A percentile compares a stretch with the other conserved stretches of the same genome.
These are phyloP conservation scores for Coniferiporia weirii DNA, from an alignment of 1,284 basidiomycete genomes.

Conservation along the genomic window DNA sequence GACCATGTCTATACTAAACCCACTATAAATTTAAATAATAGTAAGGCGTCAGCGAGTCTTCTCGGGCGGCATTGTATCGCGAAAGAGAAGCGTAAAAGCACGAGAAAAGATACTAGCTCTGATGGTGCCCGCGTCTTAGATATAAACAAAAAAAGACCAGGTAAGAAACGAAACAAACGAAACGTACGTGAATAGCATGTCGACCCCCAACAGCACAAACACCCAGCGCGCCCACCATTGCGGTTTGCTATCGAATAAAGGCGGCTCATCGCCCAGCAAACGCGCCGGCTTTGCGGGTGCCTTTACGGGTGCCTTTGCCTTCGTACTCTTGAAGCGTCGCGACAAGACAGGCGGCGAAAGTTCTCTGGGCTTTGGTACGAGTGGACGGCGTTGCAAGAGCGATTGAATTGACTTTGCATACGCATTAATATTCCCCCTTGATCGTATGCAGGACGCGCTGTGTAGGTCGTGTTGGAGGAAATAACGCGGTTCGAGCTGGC, in stretches of 20 bases:
- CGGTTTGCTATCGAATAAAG: constrained; percentile 17
- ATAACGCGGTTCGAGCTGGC: neutral
- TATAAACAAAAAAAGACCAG: neutral
- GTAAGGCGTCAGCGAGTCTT: no score
- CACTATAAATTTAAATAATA: neutral
- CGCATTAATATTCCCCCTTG: neutral
- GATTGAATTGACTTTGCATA: neutral
- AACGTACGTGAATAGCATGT: constrained; percentile 17
- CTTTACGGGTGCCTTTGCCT: neutral
- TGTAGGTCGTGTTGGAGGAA: neutral
- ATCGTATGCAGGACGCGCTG: neutral
- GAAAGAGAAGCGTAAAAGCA: no score
- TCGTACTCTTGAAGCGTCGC: neutral
- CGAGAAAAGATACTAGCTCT: neutral
- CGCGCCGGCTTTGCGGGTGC: neutral
- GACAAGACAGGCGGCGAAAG: neutral
- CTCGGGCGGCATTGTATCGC: no score
- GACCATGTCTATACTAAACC: constrained; percentile 14
- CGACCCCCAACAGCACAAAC: constrained; percentile 11
- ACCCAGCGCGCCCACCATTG: constrained; percentile 15
- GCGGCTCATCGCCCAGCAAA: constrained; percentile 12
- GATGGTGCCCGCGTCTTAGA: no score
- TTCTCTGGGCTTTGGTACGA: neutral
- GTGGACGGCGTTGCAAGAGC: no score
- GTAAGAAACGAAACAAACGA: neutral